Evolutionary conservation across 768 basidiomycete genomes (phyloP), one percentile per base, ranked within the genome.

Genomic region (Mycena crocata): DNA sequence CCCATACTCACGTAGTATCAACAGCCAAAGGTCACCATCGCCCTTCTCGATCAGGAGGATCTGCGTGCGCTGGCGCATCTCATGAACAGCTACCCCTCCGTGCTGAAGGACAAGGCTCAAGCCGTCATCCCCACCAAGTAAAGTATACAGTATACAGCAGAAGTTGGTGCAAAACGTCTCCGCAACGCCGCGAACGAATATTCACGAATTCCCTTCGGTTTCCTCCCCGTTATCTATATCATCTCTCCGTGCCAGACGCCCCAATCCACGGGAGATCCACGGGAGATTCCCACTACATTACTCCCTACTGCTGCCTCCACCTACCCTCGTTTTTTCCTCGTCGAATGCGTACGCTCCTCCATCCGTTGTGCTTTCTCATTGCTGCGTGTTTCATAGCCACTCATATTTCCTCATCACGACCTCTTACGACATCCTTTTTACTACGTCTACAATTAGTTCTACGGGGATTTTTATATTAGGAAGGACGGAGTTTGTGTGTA

Each of bases 11-110:
- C 17, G 61, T 24, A 24, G 57, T 50, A 57, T 69, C 37, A 19
- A 48, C 71, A 93, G 89, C 93, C 94, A 54, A 95, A 95, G 75
- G 81, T 94, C 67, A 96, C 95, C 1, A 93, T 98, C 71, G 81
- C 86, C 6, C 85, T 96, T 12, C 81, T 97, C 66, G 94, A 96
- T 73, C 85, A 90, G 71, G 95, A 96, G 64, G 95, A 97, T 73
- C 85, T 96, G 26, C 87, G 91, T 45, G 83, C 93, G 6, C 85
- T 96, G 50, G 91, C 93, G 8, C 93, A 94, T 76, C 85, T 96
- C 45, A 90, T 94, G 90, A 93, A 94, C 77, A 93, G 93, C 75
- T 95, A 93, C 76, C 92, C 93, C 14, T 79, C 87, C 10, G 86
- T 95, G 2, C 83, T 96, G 64, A 95, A 92, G 80, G 93, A 94